phyloP scores from a whole-genome alignment of 2,329 filamentous ascomycete genomes.

The Colletotrichum coccodes region DNA sequence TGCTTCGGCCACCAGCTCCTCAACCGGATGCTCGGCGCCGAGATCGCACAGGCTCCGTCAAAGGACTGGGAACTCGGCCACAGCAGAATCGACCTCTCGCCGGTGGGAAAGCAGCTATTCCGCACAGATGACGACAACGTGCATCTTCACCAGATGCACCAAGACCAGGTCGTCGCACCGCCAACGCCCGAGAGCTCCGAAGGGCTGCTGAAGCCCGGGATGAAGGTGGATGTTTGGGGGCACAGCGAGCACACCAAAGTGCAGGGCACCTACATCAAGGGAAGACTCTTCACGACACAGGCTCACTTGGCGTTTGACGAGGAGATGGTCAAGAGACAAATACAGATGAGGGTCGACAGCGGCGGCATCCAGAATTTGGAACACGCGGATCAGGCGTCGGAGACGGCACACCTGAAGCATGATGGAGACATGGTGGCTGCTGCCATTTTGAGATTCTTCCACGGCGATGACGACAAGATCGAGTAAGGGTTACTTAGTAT shows the following conservation, averaged over 20 bases:
- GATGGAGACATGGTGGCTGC: slow-evolving; percentile 75
- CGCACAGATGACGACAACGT: slow-evolving; percentile 59
- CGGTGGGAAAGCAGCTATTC: slow-evolving; percentile 76
- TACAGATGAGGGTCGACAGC: slow-evolving; percentile 67
- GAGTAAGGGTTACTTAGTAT: slow-evolving; percentile 25
- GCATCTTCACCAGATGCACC: slow-evolving; percentile 83
- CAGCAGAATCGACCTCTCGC: slow-evolving; percentile 70
- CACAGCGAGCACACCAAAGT: slow-evolving; percentile 72
- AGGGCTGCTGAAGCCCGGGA: slow-evolving; percentile 48
- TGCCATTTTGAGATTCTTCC: slow-evolving; percentile 71
- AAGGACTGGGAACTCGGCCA: slow-evolving; percentile 81
- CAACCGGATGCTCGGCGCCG: slow-evolving; percentile 74
- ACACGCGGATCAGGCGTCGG: slow-evolving; percentile 70
- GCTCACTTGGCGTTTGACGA: slow-evolving; percentile 82
- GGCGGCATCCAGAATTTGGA: slow-evolving; percentile 71
- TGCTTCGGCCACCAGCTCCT: slow-evolving; percentile 88
- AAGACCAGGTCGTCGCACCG: slow-evolving; percentile 73
- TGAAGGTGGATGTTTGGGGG: slow-evolving; percentile 66
- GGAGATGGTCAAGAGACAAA: slow-evolving; percentile 73
- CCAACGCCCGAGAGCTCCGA: slow-evolving; percentile 61
- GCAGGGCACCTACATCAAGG: slow-evolving; percentile 78
- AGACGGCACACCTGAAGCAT: slow-evolving; percentile 70
- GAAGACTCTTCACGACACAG: slow-evolving; percentile 77
- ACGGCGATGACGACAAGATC: slow-evolving; percentile 57
- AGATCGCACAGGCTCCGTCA: slow-evolving; percentile 70